phyloP scores from a whole-genome alignment of 2,329 filamentous ascomycete species.

The Fusarium acutatum region DNA sequence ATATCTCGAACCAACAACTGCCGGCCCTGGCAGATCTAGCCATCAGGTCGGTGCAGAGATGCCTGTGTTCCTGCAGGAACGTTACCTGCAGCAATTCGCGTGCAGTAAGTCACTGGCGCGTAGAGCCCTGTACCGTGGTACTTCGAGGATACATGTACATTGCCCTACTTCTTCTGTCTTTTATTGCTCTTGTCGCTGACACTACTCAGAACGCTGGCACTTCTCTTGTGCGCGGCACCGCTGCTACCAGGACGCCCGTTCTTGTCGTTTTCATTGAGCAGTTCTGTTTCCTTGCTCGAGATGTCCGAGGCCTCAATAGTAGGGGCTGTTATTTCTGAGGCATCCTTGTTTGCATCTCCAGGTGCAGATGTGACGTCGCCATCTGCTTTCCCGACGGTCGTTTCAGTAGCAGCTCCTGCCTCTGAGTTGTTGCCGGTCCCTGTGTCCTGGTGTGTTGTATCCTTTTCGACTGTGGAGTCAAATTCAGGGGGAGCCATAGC shows the following conservation, averaged over 20 bases:
- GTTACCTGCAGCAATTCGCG: slow-evolving; percentile 1
- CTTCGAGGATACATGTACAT: slow-evolving; percentile 23
- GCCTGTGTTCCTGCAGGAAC: slow-evolving; percentile 25
- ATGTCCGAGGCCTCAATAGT: slow-evolving; percentile 16
- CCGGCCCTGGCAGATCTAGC: slow-evolving; percentile 16
- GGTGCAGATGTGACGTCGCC: slow-evolving; percentile 1
- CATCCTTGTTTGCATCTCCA: slow-evolving; percentile 33
- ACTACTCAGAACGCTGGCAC: slow-evolving; percentile 80
- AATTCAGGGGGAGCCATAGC: slow-evolving; percentile 25
- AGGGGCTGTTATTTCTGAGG: slow-evolving; percentile 6
- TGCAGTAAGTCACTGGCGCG: slow-evolving; percentile 27
- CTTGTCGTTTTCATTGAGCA: slow-evolving; percentile 41
- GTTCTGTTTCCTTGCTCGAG: slow-evolving; percentile 25
- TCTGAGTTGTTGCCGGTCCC: slow-evolving; percentile 22
- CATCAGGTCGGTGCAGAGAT: slow-evolving; percentile 5
- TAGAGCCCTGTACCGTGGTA: slow-evolving; percentile 34
- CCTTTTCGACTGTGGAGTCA: slow-evolving; percentile 31
- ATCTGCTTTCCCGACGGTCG: slow-evolving; percentile 20
- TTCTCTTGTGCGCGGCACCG: slow-evolving; percentile 72
- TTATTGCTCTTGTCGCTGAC: slow-evolving; percentile 71
- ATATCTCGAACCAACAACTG: slow-evolving; percentile 27
- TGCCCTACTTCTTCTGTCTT: slow-evolving; percentile 60
- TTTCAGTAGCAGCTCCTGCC: background rate
- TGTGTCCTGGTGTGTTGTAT: slow-evolving; percentile 7
- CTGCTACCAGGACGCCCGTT: slow-evolving; percentile 50